Conservation (phyloP, 345 rosid genomes). For the Hibiscus mutabilis region DNA sequence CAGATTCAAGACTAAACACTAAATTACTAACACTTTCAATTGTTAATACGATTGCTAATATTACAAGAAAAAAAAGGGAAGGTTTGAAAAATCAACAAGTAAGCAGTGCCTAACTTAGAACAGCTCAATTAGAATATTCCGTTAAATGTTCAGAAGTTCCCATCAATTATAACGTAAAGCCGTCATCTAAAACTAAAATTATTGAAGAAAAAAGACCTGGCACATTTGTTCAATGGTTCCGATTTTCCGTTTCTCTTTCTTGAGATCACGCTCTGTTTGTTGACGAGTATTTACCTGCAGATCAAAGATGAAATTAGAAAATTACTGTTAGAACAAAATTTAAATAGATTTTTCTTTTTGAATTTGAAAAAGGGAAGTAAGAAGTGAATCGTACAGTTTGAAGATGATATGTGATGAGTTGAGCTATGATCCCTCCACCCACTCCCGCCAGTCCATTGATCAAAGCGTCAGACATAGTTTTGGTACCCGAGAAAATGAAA, state of each 20-base stretch:
- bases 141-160: not conserved
- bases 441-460: conserved; percentile 95
- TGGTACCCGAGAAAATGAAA: not conserved
- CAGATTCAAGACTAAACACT: not conserved
- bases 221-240: conserved; percentile 73
- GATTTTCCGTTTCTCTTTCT: conserved; percentile 65
- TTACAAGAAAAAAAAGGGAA: not conserved
- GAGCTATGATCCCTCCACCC: conserved; percentile 97
- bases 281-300: conserved; percentile 89
- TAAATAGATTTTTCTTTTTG: not conserved
- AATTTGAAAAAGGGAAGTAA: not conserved
- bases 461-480: conserved; percentile 88
- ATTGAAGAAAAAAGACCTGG: conserved; percentile 37
- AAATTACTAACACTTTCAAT: not conserved
- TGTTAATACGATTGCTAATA: not conserved
- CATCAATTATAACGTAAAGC: not conserved
- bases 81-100: not conserved
- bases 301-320: conserved; percentile 4
- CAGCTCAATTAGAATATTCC: not conserved
- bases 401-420: conserved; percentile 88
- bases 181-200: not conserved
- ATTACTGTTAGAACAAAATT: not conserved
- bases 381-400: conserved; percentile 55
- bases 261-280: conserved; percentile 88
- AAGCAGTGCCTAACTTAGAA: not conserved